These are phyloP conservation scores for Talaromyces adpressus DNA, from an alignment of 495 filamentous ascomycete species.

Conservation along the genomic window DNA sequence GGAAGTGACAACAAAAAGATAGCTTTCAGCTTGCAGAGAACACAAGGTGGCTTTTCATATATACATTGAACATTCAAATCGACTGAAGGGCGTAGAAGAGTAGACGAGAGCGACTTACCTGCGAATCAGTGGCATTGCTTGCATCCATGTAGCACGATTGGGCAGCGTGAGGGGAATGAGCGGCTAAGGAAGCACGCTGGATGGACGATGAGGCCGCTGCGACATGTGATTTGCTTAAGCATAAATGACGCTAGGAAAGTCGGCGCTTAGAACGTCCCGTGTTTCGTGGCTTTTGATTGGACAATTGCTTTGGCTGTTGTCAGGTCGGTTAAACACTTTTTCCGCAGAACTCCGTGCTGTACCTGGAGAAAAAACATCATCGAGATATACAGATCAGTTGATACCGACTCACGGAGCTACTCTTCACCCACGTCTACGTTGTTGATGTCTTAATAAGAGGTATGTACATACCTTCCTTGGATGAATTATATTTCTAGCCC, in stretches of 20 bases:
- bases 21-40: not conserved
- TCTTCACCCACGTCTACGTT: not conserved
- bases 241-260: not conserved
- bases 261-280: not conserved
- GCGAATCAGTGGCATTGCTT: conserved; percentile 14
- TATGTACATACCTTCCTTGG: not conserved
- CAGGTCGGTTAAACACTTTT: not conserved
- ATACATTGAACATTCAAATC: conserved; percentile 7
- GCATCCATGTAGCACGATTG: conserved; percentile 1
- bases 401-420: not conserved
- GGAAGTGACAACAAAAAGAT: not conserved
- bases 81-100: conserved; percentile 3
- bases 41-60: not conserved
- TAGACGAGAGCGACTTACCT: conserved; percentile 7
- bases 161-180: conserved; percentile 1
- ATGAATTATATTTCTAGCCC: not conserved
- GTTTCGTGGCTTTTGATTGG: not conserved
- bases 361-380: not conserved
- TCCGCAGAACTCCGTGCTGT: not conserved
- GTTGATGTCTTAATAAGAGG: no score
- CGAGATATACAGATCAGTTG: not conserved
- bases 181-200: conserved; percentile 9
- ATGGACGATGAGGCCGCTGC: not conserved
- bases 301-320: not conserved
- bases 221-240: conserved; percentile 7